Base-by-base conservation (phyloP, 768 basidiomycete species). In the Erythrobasidium yunnanense region DNA sequence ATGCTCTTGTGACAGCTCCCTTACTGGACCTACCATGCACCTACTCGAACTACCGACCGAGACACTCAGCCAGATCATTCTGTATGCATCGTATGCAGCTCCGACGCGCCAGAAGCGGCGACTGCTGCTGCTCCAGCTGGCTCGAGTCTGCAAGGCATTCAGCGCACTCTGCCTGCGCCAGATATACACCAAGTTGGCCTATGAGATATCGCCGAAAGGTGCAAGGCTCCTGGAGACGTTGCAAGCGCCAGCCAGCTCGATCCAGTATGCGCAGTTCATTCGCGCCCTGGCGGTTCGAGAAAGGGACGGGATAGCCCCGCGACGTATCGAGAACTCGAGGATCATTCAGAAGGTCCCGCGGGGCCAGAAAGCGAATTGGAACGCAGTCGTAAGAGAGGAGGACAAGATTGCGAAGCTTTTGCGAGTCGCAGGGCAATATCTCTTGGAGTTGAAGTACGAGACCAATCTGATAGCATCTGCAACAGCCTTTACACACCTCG, bases 41-140 rank as follows among this genome's bases (percentile, higher is more conserved):
- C 18, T 58, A 3, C n/a, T 42, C n/a, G 38, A 46, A 4, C 56
- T 58, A 4, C 56, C 56, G 13, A 35, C 56, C 22, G 56, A 58
- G 23, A 46, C 47, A 3, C 38, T 58, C 4, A 42, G 38, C 15
- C 34, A 23, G 20, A 58, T 58, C 32, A 42, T 58, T 5, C 4
- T 17, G 2, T 46, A 42, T n/a, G 56, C 56, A 15, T 42, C 56
- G 15, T 5, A 20, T 6, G 35, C 56, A 3, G 56, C 56, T 23
- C 60, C 60, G n/a, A 63, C 60, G 17, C 60, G 60, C 4, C 60
- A 63, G 49, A 49, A 51, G 49, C 46, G 60, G 5, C 46, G 60
- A 7, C 46, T 34, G 30, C 29, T 29, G 49, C 49, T 63, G 4
- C 60, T 63, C 20, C 13, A 25, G 4, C 33, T 50, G 13, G 60